Conservation (phyloP, 2,329 filamentous ascomycete genomes). For the Pseudogymnoascus sp. region DNA sequence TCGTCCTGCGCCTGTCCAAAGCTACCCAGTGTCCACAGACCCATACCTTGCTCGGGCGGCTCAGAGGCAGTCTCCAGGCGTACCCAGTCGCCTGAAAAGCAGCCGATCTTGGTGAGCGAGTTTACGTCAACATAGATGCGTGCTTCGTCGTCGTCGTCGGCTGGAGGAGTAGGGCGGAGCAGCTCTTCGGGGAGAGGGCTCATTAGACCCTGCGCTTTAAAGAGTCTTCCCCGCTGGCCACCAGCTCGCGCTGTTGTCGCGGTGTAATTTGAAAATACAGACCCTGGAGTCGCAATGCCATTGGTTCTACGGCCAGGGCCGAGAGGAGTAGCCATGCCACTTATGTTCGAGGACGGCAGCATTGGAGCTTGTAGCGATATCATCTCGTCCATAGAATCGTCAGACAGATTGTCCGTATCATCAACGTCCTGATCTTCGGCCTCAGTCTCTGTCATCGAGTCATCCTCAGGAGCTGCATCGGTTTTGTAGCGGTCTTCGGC, state of each 20-base stretch:
- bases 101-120: conserved; percentile 79
- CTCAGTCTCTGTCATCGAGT: conserved; percentile 49
- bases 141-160: conserved; percentile 76
- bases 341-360: conserved; percentile 67
- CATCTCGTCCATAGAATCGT: conserved; percentile 88
- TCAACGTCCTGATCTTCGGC: conserved; percentile 55
- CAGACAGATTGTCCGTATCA: conserved; percentile 68
- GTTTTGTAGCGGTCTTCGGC: conserved; percentile 67
- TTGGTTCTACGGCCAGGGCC: conserved; percentile 66
- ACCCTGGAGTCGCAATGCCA: conserved; percentile 73
- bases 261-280: conserved; percentile 82
- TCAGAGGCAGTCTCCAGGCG: conserved; percentile 70
- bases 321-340: conserved; percentile 69
- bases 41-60: conserved; percentile 55
- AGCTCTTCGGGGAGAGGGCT: conserved; percentile 64
- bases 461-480: conserved; percentile 43
- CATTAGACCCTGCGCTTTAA: conserved; percentile 73
- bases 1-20: conserved; percentile 57
- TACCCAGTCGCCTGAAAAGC: conserved; percentile 97
- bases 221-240: conserved; percentile 65
- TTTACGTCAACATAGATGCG: conserved; percentile 85
- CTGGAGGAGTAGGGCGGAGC: conserved; percentile 70
- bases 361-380: conserved; percentile 79
- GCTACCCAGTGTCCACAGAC: conserved; percentile 55
- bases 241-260: conserved; percentile 71